These are phyloP conservation scores for Yamadazyma siamensis DNA, from an alignment of 1,139 yeast genomes.

Conservation along the genomic window DNA sequence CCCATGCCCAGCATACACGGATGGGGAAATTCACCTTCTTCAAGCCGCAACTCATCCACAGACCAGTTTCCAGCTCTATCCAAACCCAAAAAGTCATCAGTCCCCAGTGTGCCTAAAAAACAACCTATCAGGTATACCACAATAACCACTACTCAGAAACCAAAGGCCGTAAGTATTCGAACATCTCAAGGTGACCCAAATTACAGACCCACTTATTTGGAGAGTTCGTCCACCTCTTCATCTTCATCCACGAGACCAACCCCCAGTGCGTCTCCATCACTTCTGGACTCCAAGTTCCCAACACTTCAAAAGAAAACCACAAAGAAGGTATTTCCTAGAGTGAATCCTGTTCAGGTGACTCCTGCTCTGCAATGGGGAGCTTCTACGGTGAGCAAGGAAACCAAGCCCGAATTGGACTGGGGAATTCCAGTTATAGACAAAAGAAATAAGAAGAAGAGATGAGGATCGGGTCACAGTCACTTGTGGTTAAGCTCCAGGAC, in stretches of 20 bases:
- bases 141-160: constrained; percentile 19
- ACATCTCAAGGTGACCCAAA: constrained; percentile 17
- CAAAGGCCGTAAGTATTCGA: constrained; percentile 10
- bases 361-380: constrained; percentile 14
- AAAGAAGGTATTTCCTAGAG: constrained; percentile 38
- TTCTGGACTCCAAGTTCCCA: constrained; percentile 31
- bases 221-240: constrained; percentile 13
- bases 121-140: constrained; percentile 43
- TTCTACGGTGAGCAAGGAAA: constrained; percentile 1
- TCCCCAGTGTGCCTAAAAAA: constrained; percentile 3
- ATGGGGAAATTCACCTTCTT: constrained; percentile 23
- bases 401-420: constrained; percentile 9
- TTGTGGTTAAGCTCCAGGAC: too few relatives aligned
- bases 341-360: constrained; percentile 23
- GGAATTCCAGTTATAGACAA: constrained; percentile 13
- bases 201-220: constrained; percentile 32
- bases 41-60: constrained; percentile 14
- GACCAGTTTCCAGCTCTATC: constrained; percentile 56
- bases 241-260: constrained; percentile 6
- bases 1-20: constrained; percentile 20
- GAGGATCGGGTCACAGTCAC: neutral
- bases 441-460: constrained; percentile 10
- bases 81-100: constrained; percentile 21
- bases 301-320: constrained; percentile 34
- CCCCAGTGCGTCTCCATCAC: constrained; percentile 1